A percentile compares a stretch with the other conserved stretches of the same genome.
Conservation (phyloP, 2,329 filamentous ascomycete species). For the Monascus ruber region DNA sequence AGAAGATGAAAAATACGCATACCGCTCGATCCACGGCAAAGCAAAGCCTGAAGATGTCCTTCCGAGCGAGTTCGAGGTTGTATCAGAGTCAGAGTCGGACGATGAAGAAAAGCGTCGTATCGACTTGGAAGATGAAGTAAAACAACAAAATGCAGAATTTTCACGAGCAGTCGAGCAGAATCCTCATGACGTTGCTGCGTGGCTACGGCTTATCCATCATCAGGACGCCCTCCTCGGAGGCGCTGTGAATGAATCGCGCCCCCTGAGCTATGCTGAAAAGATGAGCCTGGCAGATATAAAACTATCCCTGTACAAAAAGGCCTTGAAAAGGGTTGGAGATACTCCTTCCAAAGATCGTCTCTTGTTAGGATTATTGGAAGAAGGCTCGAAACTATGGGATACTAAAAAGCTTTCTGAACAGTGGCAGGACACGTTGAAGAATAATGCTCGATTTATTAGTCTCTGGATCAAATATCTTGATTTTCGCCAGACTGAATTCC, state of each 20-base stretch:
- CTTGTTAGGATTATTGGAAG: conserved; percentile 57
- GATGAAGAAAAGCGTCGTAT: conserved; percentile 27
- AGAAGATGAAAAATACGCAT: conserved; percentile 44
- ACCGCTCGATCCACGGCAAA: conserved; percentile 55
- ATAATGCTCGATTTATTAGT: conserved; percentile 45
- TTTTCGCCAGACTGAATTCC: conserved; percentile 56
- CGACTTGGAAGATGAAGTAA: conserved; percentile 34
- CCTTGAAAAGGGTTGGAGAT: conserved; percentile 47
- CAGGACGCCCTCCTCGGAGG: conserved; percentile 57
- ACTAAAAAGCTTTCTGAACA: conserved; percentile 46
- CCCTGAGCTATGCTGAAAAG: conserved; percentile 48
- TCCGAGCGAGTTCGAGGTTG: conserved; percentile 38
- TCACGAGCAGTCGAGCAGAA: conserved; percentile 51
- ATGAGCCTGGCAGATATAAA: conserved; percentile 68
- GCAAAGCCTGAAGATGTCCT: conserved; percentile 38
- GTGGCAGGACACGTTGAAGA: conserved; percentile 53
- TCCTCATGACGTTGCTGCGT: conserved; percentile 57
- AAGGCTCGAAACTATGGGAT: conserved; percentile 66
- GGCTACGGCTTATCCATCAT: conserved; percentile 68
- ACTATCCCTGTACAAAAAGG: conserved; percentile 67
- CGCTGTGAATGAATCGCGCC: conserved; percentile 19
- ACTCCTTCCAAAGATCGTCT: conserved; percentile 46
- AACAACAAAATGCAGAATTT: conserved; percentile 41
- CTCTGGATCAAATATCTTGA: conserved; percentile 67
- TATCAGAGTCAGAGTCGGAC: conserved; percentile 37